A percentile compares a stretch with the other conserved stretches of the same genome.
Evolutionary conservation across 1,284 basidiomycete genomes (phyloP).

Genomic region (Microbotryum scabiosae): DNA sequence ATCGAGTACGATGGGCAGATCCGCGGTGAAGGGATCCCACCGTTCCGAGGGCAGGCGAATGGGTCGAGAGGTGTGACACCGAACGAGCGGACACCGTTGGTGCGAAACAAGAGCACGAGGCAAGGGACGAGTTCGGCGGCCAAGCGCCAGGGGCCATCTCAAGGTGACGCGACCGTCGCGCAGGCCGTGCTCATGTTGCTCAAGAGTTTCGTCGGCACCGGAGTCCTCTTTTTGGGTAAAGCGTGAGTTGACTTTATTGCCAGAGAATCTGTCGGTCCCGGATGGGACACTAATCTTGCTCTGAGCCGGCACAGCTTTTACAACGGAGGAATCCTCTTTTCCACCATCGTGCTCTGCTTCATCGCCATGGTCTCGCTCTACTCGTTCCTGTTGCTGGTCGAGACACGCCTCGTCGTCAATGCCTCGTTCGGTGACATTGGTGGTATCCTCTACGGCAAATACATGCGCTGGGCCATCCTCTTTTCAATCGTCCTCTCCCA

Average conservation of each 20-base stretch:
- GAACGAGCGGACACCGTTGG: slow-evolving; percentile 15
- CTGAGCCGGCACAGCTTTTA: slow-evolving; percentile 55
- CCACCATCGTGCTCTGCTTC: slow-evolving; percentile 62
- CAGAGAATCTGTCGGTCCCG: too few species aligned
- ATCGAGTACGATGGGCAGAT: slow-evolving; percentile 35
- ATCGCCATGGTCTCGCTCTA: slow-evolving; percentile 85
- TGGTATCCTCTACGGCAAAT: slow-evolving; percentile 79
- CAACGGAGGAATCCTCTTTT: slow-evolving; percentile 93
- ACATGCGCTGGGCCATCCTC: slow-evolving; percentile 85
- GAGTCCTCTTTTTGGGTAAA: slow-evolving; percentile 91
- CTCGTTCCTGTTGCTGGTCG: slow-evolving; percentile 86
- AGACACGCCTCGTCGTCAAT: slow-evolving; percentile 78
- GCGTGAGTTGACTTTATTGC: slow-evolving; percentile 49
- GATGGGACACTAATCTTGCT: background rate
- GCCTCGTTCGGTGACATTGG: slow-evolving; percentile 97
- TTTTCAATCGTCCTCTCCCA: slow-evolving; percentile 83
- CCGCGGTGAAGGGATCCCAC: slow-evolving; percentile 38
- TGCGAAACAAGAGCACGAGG: slow-evolving; percentile 41
- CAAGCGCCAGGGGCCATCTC: slow-evolving; percentile 37
- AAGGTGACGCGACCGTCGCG: slow-evolving; percentile 72
- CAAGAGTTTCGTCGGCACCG: slow-evolving; percentile 95
- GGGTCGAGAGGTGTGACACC: slow-evolving; percentile 44
- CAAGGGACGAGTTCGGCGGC: slow-evolving; percentile 35
- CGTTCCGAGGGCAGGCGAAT: slow-evolving; percentile 33
- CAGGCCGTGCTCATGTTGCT: slow-evolving; percentile 87